Evolutionary conservation across 805 yeast species (phyloP).

Genomic region (Kodamaea jinghongensis): DNA sequence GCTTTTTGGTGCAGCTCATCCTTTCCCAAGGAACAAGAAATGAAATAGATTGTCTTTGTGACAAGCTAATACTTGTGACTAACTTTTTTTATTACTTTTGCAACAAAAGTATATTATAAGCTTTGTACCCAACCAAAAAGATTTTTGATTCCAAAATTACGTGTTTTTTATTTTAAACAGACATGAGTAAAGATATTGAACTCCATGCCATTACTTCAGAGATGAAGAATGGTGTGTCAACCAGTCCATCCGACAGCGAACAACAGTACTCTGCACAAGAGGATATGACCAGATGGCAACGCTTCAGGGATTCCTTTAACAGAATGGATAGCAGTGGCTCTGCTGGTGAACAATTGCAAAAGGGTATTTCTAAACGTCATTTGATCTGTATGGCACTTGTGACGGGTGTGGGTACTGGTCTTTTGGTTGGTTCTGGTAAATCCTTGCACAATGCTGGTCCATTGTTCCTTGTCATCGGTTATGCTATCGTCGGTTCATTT

Average conservation of each 20-base stretch:
- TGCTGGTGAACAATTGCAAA: slow-evolving; percentile 23
- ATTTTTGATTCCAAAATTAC: neutral
- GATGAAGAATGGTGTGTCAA: slow-evolving; percentile 12
- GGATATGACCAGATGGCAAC: slow-evolving; percentile 20
- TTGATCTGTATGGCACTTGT: slow-evolving; percentile 34
- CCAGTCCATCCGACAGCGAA: slow-evolving; percentile 14
- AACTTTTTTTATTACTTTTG: neutral
- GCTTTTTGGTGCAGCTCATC: no score
- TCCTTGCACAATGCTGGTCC: slow-evolving; percentile 39
- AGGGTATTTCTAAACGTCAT: slow-evolving; percentile 41
- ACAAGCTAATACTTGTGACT: no score
- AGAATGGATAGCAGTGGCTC: slow-evolving; percentile 13
- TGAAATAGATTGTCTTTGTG: no score
- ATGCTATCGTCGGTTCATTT: slow-evolving; percentile 35
- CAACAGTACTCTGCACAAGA: slow-evolving; percentile 11
- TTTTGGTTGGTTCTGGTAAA: slow-evolving; percentile 40
- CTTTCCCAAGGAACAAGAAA: no score
- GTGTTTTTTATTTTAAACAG: neutral
- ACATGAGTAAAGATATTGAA: slow-evolving; percentile 14
- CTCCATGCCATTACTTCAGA: slow-evolving; percentile 18
- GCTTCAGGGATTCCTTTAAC: slow-evolving; percentile 30
- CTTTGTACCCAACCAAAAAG: neutral
- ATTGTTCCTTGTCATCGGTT: slow-evolving; percentile 30
- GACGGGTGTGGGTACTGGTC: slow-evolving; percentile 43
- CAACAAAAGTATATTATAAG: neutral